Percentiles rank a stretch among this genome's conserved stretches.
Conservation (phyloP, 768 basidiomycete species). For the Lactarius hatsudake region DNA sequence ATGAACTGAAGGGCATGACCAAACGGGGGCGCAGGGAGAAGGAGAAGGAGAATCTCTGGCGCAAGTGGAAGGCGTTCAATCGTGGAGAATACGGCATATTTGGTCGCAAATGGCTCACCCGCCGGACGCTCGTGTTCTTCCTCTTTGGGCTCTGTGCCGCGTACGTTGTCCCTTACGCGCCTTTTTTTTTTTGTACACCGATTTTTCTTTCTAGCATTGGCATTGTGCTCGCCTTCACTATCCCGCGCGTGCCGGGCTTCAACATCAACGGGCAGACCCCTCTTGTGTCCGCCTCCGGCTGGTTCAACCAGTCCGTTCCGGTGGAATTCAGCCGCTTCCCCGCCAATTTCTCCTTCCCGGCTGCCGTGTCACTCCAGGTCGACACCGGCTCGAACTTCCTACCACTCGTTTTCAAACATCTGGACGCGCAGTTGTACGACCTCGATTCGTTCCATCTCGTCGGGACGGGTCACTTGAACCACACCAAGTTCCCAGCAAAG, state of each 20-base stretch:
- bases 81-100: constrained; percentile 78
- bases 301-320: constrained; percentile 54
- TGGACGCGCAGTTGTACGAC: constrained; percentile 71
- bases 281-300: constrained; percentile 55
- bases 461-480: constrained; percentile 61
- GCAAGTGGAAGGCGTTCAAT: constrained; percentile 73
- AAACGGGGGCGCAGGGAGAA: constrained; percentile 65
- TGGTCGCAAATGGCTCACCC: constrained; percentile 70
- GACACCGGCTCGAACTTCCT: constrained; percentile 75
- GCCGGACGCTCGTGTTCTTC: constrained; percentile 65
- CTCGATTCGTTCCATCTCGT: constrained; percentile 61
- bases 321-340: constrained; percentile 70
- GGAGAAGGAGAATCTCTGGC: constrained; percentile 48
- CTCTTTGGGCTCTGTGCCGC: constrained; percentile 57
- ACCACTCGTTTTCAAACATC: constrained; percentile 66
- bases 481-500: constrained; percentile 63
- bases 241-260: constrained; percentile 80
- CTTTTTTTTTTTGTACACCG: not conserved
- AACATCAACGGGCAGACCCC: constrained; percentile 58
- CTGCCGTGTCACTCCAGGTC: constrained; percentile 67
- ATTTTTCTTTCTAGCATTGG: constrained; percentile 46
- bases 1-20: constrained; percentile 76
- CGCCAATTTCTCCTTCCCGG: constrained; percentile 89
- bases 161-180: constrained; percentile 40
- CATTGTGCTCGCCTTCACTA: constrained; percentile 69